Evolutionary conservation across 352 stramenopile genomes (phyloP), one percentile per base, ranked within the genome.

Genomic region (Peronospora tabacina): DNA sequence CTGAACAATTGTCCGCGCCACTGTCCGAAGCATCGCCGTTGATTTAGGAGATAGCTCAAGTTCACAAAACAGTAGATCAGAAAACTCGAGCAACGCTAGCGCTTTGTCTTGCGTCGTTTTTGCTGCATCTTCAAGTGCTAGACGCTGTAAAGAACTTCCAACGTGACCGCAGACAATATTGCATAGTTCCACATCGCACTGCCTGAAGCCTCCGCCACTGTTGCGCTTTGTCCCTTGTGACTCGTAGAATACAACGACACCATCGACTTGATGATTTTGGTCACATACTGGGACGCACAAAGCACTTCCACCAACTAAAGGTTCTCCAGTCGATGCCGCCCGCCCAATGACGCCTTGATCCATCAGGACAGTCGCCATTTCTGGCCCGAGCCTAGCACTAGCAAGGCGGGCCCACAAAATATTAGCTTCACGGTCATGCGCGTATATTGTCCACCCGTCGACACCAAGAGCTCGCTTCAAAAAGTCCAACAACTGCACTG

Each of bases 21-120:
- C 52, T 13, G 68, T 69, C 0, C 81, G 42, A 12, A 88, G 46
- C 42, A 88, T 57, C 7, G 69, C 60, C 10, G 70, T 75, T 3
- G 75, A 76, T 50, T 88, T 78, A 0, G 79, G 66, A 35, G 77
- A 77, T 1, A 63, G 69, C 55, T 88, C 72, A 0, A 86, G 61
- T 37, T 86, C 75, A 13, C 70, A 69, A 35, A 85, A 85, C 8
- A 88, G 49, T 11, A 88, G 40, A 15, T 72, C 63, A 3, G 77
- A 88, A 1, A 88, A 61, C 41, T 86, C 74, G 3, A 88, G 49
- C 16, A 86, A 29, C 11, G 72, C 82, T 55, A 84, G 72, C 0
- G 77, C 72, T 41, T 85, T 86, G n/a, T 66, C 61, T 54, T 86
- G 68, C 0, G 75, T 70, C 39, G 73, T 80, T 7, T 66, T 55